Evolutionary conservation across 2,329 filamentous ascomycete genomes (phyloP).

Genomic region (Ceratocystis albifundus): DNA sequence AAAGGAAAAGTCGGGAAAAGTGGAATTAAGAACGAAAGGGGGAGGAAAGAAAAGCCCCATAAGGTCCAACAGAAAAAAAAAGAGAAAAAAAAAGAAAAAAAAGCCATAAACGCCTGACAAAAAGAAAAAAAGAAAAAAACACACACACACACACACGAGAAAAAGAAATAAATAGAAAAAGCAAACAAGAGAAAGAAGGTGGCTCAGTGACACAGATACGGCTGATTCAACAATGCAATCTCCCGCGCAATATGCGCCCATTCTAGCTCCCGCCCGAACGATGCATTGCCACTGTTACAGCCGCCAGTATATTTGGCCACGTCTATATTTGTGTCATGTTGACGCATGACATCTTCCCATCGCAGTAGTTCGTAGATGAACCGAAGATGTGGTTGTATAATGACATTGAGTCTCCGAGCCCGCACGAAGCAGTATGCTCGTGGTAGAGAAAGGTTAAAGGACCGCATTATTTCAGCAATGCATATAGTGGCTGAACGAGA

Average conservation of each 20-base stretch:
- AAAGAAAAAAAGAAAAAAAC: neutral
- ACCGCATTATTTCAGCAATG: slow-evolving; percentile 95
- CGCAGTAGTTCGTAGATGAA: slow-evolving; percentile 93
- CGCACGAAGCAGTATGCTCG: slow-evolving; percentile 93
- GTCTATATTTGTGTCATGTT: neutral
- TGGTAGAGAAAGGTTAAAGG: slow-evolving; percentile 69
- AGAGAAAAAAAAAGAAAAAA: neutral
- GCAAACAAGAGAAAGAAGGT: neutral
- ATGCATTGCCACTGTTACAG: slow-evolving; percentile 25
- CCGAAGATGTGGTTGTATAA: slow-evolving; percentile 90
- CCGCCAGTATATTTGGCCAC: neutral
- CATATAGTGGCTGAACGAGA: slow-evolving; percentile 94
- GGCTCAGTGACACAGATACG: slow-evolving; percentile 42
- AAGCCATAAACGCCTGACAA: neutral
- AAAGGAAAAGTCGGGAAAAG: neutral
- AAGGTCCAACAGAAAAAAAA: neutral
- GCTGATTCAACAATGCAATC: slow-evolving; percentile 90
- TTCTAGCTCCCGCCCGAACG: slow-evolving; percentile 58
- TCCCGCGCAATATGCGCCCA: slow-evolving; percentile 83
- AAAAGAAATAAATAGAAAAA: neutral
- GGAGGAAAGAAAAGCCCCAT: neutral
- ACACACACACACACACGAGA: neutral
- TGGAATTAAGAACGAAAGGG: neutral
- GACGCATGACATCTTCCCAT: slow-evolving; percentile 64
- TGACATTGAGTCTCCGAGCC: slow-evolving; percentile 85